Evolutionary conservation across 192 early-diverging fungal genomes (phyloP), one percentile per base, ranked within the genome.

Genomic region (Phlyctochytrium arcticum): DNA sequence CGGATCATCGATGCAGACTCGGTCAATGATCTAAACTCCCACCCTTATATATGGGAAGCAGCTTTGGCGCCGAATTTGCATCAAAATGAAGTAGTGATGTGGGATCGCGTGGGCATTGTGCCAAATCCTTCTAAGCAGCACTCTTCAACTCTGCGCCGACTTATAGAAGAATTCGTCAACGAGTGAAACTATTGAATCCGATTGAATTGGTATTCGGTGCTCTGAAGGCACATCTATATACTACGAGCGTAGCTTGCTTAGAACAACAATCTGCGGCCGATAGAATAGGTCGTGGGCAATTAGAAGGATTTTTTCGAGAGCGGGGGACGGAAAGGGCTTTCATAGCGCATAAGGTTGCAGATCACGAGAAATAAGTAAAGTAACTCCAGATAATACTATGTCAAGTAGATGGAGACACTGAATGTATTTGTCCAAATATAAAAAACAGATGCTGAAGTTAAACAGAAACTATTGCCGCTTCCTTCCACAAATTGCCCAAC

Each of bases 161-260:
- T 51, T 10, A 51, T 51, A 10, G 49, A 51, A 24, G 49, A 51
- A 10, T 51, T 12, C 49, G 9, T 8, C 49, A 7, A 51, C 12
- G 24, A 51, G 49, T 7, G 21, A 51, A 51, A 24, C 49, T 51
- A 51, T 51, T 51, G 7, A 51, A 51, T 21, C 49, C 49, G 7
- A 24, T 51, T 24, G 49, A 51, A 24, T 24, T 51, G 49, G 49
- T 51, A 51, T 51, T 51, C 21, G 49, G 49, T 12, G 21, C 49
- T 51, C 49, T 51, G 15, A 51, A 51, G 49, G 21, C 49, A 21
- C 49, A 51, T 51, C 49, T 51, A n/a, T 51, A 51, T 24, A 51
- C 49, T 10, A 51, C 15, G 24, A 51, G 49, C 21, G 49, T 51
- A 51, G 49, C 49, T 51, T 51, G 49, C 49, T 19, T 24, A 24